Evolutionary conservation across 768 basidiomycete species (phyloP).

Genomic region (Auriscalpium orientale): DNA sequence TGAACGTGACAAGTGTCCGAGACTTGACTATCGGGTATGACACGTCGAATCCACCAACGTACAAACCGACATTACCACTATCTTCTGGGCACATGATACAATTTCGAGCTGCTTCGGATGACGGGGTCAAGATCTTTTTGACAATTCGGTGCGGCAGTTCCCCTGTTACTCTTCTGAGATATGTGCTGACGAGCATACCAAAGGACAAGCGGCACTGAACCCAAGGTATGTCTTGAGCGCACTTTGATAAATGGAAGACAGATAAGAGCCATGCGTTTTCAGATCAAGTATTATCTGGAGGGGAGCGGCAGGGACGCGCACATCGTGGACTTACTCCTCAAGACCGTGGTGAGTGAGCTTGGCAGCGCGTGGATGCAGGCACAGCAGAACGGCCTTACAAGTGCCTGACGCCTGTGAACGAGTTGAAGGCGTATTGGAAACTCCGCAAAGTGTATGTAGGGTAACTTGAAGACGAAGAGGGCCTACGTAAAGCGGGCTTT

Average conservation of each 20-base stretch:
- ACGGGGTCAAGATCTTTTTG: constrained; percentile 48
- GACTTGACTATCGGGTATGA: constrained; percentile 79
- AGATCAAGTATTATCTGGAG: constrained; percentile 89
- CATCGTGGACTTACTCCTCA: constrained; percentile 44
- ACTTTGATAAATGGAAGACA: neutral
- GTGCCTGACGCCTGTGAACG: constrained; percentile 14
- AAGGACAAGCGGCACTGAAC: constrained; percentile 87
- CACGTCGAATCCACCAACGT: constrained; percentile 61
- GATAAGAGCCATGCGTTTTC: neutral
- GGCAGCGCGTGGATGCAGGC: constrained; percentile 64
- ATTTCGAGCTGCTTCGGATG: constrained; percentile 45
- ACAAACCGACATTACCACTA: constrained; percentile 53
- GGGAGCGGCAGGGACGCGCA: constrained; percentile 50
- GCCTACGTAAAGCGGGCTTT: constrained; percentile 20
- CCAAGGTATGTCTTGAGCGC: constrained; percentile 47
- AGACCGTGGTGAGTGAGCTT: constrained; percentile 51
- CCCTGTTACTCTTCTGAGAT: too few relatives aligned
- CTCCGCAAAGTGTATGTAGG: too few relatives aligned
- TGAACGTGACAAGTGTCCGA: constrained; percentile 53
- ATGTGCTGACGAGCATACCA: neutral
- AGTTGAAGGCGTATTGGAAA: too few relatives aligned
- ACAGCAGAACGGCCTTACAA: constrained; percentile 38
- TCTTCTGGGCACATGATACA: constrained; percentile 85
- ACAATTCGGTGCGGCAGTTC: constrained; percentile 51
- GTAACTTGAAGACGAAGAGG: neutral